Conservation (phyloP, 1,284 basidiomycete species). For the Austroboletus sp. region DNA sequence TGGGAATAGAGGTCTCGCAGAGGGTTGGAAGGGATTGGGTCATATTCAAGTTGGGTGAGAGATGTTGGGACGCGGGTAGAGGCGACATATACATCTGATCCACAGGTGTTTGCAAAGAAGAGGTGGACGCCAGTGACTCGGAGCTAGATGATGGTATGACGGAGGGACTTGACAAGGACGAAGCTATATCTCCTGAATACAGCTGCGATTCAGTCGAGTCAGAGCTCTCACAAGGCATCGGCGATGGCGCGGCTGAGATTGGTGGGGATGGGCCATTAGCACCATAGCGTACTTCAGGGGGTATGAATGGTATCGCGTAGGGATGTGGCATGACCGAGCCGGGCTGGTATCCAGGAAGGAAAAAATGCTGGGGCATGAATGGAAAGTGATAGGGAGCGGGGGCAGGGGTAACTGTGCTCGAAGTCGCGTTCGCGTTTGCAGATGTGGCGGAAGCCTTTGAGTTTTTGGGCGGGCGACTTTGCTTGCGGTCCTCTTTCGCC, state of each 20-base stretch:
- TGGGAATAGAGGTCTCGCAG: neutral
- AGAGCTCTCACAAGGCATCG: slow-evolving; percentile 15
- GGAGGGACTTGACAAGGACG: slow-evolving; percentile 12
- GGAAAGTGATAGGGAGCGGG: slow-evolving; percentile 6
- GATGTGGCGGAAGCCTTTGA: slow-evolving; percentile 14
- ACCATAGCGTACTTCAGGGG: slow-evolving; percentile 22
- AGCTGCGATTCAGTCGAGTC: slow-evolving; percentile 8
- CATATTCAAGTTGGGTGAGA: slow-evolving; percentile 10
- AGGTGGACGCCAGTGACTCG: slow-evolving; percentile 10
- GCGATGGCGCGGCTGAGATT: slow-evolving; percentile 37
- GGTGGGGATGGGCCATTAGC: slow-evolving; percentile 39
- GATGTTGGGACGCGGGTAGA: slow-evolving; percentile 7
- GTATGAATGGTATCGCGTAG: slow-evolving; percentile 22
- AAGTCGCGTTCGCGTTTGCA: slow-evolving; percentile 4
- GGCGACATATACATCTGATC: neutral
- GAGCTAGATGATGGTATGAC: slow-evolving; percentile 5
- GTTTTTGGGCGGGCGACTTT: slow-evolving; percentile 31
- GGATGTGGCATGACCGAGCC: slow-evolving; percentile 8
- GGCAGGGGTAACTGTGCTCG: neutral
- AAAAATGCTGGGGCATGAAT: neutral
- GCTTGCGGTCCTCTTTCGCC: slow-evolving; percentile 41
- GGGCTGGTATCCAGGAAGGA: slow-evolving; percentile 2
- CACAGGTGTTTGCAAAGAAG: slow-evolving; percentile 2
- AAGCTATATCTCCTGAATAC: neutral
- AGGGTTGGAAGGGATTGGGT: slow-evolving; percentile 8